A percentile compares a stretch with the other conserved stretches of the same genome.
Evolutionary conservation across 1,139 yeast genomes (phyloP).

Genomic region (Lizanozyma gosingica): DNA sequence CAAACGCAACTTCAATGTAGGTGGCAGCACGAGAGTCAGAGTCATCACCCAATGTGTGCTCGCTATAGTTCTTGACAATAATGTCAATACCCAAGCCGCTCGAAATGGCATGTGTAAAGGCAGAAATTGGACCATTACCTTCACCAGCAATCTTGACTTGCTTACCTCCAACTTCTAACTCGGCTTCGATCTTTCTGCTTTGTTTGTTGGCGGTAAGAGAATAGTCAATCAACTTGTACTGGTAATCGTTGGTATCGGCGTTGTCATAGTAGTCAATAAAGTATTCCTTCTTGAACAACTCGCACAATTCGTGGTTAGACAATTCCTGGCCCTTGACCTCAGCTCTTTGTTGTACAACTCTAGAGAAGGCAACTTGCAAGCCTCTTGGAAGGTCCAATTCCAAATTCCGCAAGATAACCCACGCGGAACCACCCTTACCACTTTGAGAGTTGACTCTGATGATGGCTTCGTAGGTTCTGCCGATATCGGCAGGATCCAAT

Average conservation of each 20-base stretch:
- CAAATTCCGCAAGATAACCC: constrained; percentile 39
- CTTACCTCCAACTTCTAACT: constrained; percentile 14
- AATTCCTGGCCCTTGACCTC: constrained; percentile 38
- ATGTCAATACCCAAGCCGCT: constrained; percentile 22
- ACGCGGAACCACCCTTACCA: constrained; percentile 45
- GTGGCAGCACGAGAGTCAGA: constrained; percentile 39
- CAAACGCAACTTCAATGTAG: constrained; percentile 31
- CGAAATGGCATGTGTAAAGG: constrained; percentile 35
- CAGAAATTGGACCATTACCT: constrained; percentile 43
- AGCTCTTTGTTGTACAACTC: constrained; percentile 31
- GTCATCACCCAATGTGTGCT: constrained; percentile 37
- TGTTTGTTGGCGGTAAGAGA: constrained; percentile 9
- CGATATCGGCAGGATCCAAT: constrained; percentile 41
- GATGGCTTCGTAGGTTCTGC: constrained; percentile 43
- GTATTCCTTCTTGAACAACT: constrained; percentile 30
- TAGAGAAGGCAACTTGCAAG: constrained; percentile 35
- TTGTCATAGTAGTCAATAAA: constrained; percentile 29
- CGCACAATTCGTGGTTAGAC: constrained; percentile 32
- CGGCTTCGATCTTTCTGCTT: constrained; percentile 26
- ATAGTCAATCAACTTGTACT: constrained; percentile 8
- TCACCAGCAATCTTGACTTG: constrained; percentile 21
- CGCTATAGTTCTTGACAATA: constrained; percentile 36
- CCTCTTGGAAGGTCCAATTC: constrained; percentile 41
- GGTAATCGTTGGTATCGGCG: constrained; percentile 12
- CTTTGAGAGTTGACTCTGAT: constrained; percentile 44